These are phyloP conservation scores for Darksidea phi DNA, from an alignment of 495 filamentous ascomycete species.

Conservation along the genomic window DNA sequence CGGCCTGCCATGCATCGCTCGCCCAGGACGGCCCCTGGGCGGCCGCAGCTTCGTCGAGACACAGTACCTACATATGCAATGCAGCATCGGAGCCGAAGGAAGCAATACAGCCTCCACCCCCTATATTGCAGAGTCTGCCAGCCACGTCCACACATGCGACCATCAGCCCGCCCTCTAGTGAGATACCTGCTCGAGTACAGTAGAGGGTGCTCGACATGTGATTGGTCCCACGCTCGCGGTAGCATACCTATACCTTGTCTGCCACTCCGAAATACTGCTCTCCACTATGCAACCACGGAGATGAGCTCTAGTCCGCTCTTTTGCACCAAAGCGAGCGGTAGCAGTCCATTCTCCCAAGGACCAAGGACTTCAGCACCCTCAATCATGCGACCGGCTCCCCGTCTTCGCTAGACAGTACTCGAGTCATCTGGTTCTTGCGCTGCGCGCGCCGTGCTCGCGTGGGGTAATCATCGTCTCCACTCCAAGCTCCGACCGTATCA, in stretches of 20 bases:
- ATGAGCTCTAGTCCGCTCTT: neutral
- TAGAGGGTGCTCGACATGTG: neutral
- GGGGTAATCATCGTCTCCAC: conserved; percentile 4
- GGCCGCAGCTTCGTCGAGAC: neutral
- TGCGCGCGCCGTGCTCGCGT: neutral
- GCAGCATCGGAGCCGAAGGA: conserved; percentile 3
- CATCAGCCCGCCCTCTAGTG: too few species aligned
- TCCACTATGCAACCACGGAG: conserved; percentile 3
- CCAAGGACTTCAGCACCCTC: too few species aligned
- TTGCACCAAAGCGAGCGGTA: neutral
- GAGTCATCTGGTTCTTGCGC: too few species aligned
- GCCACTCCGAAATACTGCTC: neutral
- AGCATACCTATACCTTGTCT: neutral
- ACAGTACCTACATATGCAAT: conserved; percentile 16
- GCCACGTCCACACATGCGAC: too few species aligned
- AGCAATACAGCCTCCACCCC: too few species aligned
- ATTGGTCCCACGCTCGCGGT: neutral
- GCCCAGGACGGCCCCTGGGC: neutral
- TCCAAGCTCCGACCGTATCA: too few species aligned
- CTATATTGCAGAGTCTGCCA: neutral
- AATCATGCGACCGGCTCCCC: too few species aligned
- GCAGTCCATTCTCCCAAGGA: too few species aligned
- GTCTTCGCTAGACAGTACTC: too few species aligned
- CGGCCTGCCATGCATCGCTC: neutral
- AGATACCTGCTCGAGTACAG: neutral